Evolutionary conservation across 140 eudicot species (phyloP), one percentile per base, ranked within the genome.

Genomic region (Cichorium intybus): DNA sequence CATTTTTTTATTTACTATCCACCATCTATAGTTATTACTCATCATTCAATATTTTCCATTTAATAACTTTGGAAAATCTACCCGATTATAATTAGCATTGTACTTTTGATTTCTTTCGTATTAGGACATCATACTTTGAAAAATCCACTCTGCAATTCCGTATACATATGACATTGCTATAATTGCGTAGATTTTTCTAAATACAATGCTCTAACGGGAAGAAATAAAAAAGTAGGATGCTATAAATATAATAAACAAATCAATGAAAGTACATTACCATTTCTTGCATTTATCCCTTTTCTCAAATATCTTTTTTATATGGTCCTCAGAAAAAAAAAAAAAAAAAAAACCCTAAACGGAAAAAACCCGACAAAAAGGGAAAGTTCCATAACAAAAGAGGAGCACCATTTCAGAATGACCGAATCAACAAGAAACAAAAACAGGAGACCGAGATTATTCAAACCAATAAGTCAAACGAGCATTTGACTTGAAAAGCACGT

Each of bases 331-430:
- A 64, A 26, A 81, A 29, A 53, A 60, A 29, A 6, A 87, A 87
- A 55, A 57, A 64, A 26, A 81, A 29, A 53, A 60, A 29, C 20
- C 66, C 62, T 61, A 71, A 69, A 47, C 62, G 31, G 53, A 72
- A 61, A 34, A 66, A 66, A 48, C 60, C 60, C 1, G 67, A 67
- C 5, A 75, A 81, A 39, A 79, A 73, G 43, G 95, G 65, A 22
- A 92, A 83, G 71, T 78, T 75, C 31, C 69, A 77, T 37, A 79
- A 87, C 52, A 91, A 77, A 64, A 76, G 79, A 75, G 85, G 79
- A 69, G 68, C 56, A 68, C 47, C 62, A 35, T 50, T 72, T 48
- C 73, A 74, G 34, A 48, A 58, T 62, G 80, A 84, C 56, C 72
- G 71, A 17, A 74, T 68, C 24, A 24, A 75, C 50, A 74, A 75